Percentiles rank a stretch among this genome's conserved stretches.
Conservation (phyloP, 2,329 filamentous ascomycete species). For the Colletotrichum melonis region DNA sequence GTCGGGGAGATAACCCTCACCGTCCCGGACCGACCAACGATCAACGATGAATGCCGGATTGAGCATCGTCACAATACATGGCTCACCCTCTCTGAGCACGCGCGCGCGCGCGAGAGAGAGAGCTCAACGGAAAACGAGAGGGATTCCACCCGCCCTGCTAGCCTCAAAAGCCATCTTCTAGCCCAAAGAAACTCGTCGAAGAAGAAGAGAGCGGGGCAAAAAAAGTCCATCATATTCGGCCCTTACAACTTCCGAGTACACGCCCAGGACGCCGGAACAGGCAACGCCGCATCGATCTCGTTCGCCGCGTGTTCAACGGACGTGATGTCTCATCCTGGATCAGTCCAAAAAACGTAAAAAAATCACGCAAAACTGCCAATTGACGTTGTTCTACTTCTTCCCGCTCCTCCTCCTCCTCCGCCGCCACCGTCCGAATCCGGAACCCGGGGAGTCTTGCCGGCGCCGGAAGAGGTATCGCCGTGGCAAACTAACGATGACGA, state of each 20-base stretch:
- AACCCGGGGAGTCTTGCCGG: background rate
- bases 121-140: background rate
- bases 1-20: no score
- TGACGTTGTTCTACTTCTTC: background rate
- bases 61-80: background rate
- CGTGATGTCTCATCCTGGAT: background rate
- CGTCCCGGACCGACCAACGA: no score
- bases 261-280: background rate
- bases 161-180: background rate
- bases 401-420: no score
- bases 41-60: background rate
- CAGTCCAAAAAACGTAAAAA: background rate
- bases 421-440: background rate
- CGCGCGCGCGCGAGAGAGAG: no score
- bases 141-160: background rate
- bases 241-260: background rate
- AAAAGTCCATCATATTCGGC: background rate
- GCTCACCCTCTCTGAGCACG: no score
- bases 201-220: no score
- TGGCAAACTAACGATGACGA: background rate
- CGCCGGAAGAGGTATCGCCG: background rate
- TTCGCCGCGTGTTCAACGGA: background rate
- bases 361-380: background rate
- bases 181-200: background rate
- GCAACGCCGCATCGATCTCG: background rate